Evolutionary conservation across 805 yeast genomes (phyloP).

Genomic region (Saccharomyces kudriavzevii): DNA sequence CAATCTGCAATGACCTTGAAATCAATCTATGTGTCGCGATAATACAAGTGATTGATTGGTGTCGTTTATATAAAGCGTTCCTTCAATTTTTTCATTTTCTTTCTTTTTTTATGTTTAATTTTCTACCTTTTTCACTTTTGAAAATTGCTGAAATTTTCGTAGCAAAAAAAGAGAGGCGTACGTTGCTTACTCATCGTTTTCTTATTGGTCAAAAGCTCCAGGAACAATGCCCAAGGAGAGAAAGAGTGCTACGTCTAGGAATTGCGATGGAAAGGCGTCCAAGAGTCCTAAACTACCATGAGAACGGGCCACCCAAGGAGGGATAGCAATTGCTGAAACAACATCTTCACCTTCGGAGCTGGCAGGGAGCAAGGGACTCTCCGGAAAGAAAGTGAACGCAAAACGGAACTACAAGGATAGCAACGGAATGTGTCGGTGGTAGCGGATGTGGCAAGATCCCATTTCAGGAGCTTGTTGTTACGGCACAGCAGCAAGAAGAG

Average conservation of each 20-base stretch:
- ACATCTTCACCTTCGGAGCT: not conserved
- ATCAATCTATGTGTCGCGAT: not conserved
- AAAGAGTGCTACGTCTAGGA: not conserved
- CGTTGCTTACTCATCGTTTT: not conserved
- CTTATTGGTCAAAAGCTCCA: not conserved
- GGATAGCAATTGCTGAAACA: not conserved
- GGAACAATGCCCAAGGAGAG: not conserved
- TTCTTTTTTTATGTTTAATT: not conserved
- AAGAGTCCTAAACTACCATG: not conserved
- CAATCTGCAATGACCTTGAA: not conserved
- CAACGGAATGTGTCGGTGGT: not conserved
- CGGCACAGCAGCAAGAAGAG: not conserved
- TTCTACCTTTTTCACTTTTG: not conserved
- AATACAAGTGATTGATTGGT: not conserved
- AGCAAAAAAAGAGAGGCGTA: not conserved
- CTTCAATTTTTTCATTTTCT: not conserved
- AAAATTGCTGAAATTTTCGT: not conserved
- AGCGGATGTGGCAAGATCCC: not conserved
- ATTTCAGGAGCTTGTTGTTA: not conserved
- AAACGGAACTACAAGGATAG: not conserved
- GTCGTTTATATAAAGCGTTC: not conserved
- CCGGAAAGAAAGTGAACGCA: not conserved
- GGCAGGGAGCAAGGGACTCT: not conserved
- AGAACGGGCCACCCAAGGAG: not conserved
- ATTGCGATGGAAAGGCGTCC: not conserved